Conservation (phyloP, 768 basidiomycete genomes). For the Pleurotus tuoliensis region DNA sequence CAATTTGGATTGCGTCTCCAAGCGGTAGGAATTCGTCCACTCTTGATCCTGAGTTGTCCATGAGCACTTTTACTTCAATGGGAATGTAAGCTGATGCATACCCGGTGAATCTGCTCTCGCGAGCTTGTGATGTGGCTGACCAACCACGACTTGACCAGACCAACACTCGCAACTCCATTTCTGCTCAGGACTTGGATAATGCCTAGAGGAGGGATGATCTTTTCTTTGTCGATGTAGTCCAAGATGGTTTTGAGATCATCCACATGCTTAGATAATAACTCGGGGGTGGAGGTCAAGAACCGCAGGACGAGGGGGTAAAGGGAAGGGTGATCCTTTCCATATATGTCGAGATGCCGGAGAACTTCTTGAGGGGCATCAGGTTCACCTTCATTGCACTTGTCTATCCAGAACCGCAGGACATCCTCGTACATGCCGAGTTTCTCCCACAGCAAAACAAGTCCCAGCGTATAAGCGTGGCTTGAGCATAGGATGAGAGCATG, state of each 20-base stretch:
- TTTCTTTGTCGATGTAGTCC: slow-evolving; percentile 73
- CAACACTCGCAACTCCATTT: slow-evolving; percentile 88
- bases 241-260: slow-evolving; percentile 69
- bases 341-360: slow-evolving; percentile 65
- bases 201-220: slow-evolving; percentile 84
- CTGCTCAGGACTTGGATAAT: slow-evolving; percentile 86
- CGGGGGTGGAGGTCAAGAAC: slow-evolving; percentile 82
- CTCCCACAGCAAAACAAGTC: slow-evolving; percentile 90
- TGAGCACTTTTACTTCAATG: slow-evolving; percentile 4
- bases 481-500: slow-evolving; percentile 97
- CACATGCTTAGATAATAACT: slow-evolving; percentile 66
- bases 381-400: slow-evolving; percentile 45
- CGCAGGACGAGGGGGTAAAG: slow-evolving; percentile 86
- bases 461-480: slow-evolving; percentile 73
- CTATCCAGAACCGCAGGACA: slow-evolving; percentile 91
- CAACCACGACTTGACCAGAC: slow-evolving; percentile 89
- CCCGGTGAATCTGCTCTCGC: slow-evolving; percentile 74
- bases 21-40: slow-evolving; percentile 82
- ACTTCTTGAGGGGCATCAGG: slow-evolving; percentile 51
- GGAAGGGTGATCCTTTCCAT: slow-evolving; percentile 66
- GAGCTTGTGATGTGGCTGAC: slow-evolving; percentile 72
- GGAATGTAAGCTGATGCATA: slow-evolving; percentile 32
- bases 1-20: slow-evolving; percentile 77
- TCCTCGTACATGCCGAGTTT: slow-evolving; percentile 95
- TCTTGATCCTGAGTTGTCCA: slow-evolving; percentile 66